Evolutionary conservation across 2,329 filamentous ascomycete genomes (phyloP), one percentile per base, ranked within the genome.

Genomic region (Colletotrichum agaves): DNA sequence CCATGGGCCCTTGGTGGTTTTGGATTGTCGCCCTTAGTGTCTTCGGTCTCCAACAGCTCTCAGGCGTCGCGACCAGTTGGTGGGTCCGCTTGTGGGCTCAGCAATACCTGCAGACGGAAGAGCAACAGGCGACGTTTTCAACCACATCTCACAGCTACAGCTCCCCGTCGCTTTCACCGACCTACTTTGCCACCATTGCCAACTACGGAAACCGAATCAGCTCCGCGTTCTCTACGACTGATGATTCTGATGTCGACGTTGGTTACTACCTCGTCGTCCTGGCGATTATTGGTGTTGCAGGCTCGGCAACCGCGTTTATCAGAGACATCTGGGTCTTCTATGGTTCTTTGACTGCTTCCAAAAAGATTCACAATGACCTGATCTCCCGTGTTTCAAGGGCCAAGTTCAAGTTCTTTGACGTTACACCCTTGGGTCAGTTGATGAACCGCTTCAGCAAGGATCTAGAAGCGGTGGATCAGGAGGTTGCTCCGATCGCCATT

Each of bases 361-460:
- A 88, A 82, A 90, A 89, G 72, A 89, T 99, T 19, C 96, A 99
- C 77, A 86, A 90, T 71, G 84, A 87, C 39, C 84, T 99, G 61
- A 91, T 99, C 77, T 85, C 88, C 31, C 85, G 91, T 1, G 89
- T 99, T 23, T 91, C 93, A 13, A 90, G 94, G 72, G 96, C 96
- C 33, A 95, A 94, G 77, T 98, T 99, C 84, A 94, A 93, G 76
- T 99, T 99, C 82, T 99, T 99, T 75, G 96, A 99, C 75, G 92
- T 95, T 1, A 99, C 96, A 0, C 96, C 96, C 2, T 87, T 98
- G 0, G 96, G 96, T 12, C 95, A 98, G 79, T 86, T 99, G 74
- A 98, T 98, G 91, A 99, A 99, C 79, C 90, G 96, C 19, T 99
- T 99, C 81, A 98, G 95, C 77, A 98, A 98, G 79, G 96, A 99